A percentile compares a stretch with the other conserved stretches of the same genome.
These are phyloP conservation scores for Arabidopsis arenosa DNA, from an alignment of 345 rosid genomes.

Conservation along the genomic window DNA sequence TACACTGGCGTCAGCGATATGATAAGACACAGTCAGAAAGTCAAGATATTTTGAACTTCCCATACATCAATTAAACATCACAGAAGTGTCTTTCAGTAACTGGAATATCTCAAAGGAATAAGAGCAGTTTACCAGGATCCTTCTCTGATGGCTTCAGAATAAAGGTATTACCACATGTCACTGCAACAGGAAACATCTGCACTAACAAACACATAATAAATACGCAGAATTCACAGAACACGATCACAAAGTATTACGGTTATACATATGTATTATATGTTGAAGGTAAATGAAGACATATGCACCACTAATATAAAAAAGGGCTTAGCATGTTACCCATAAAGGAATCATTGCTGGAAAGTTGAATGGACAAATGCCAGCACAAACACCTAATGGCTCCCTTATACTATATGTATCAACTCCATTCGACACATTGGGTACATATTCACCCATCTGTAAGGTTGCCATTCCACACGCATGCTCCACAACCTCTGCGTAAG, in stretches of 20 bases:
- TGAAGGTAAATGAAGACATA: neutral
- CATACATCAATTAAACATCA: neutral
- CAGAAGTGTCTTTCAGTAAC: neutral
- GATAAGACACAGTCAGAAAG: neutral
- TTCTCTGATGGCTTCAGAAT: conserved; percentile 96
- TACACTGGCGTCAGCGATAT: neutral
- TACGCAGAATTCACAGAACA: neutral
- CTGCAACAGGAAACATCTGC: conserved; percentile 98
- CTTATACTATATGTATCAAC: conserved; percentile 90
- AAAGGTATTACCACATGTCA: conserved; percentile 93
- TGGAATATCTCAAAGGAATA: neutral
- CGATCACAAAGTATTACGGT: neutral
- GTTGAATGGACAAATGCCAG: conserved; percentile 98
- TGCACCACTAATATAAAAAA: neutral
- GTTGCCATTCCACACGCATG: conserved; percentile 99
- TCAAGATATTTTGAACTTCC: neutral
- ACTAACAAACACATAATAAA: conserved; percentile 36
- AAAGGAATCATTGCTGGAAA: conserved; percentile 99
- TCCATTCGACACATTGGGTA: conserved; percentile 85
- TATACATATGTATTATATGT: neutral
- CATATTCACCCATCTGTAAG: conserved; percentile 96
- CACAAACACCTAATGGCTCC: conserved; percentile 98
- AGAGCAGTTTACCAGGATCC: conserved; percentile 73
- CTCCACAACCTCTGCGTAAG: conserved; percentile 86
- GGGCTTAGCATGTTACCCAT: conserved; percentile 62